These are phyloP conservation scores for Tetratostichococcus sp. DNA, from an alignment of 139 green algal genomes.

Conservation along the genomic window DNA sequence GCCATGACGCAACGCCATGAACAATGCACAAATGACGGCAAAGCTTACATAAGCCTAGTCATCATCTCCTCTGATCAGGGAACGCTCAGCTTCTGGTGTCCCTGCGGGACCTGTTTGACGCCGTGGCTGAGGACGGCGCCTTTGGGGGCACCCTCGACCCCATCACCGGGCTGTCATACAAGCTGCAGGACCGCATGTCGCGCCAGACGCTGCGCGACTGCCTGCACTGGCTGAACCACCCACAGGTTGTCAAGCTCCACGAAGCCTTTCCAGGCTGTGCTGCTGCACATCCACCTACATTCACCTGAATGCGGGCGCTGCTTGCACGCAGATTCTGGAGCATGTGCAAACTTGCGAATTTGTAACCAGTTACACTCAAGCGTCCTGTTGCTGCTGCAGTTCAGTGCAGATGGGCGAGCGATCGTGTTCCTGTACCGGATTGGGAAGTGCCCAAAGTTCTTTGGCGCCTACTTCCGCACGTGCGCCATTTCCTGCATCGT, in stretches of 20 bases:
- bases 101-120: not conserved
- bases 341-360: no score
- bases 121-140: not conserved
- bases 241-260: not conserved
- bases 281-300: no score
- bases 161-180: constrained; percentile 9
- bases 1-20: no score
- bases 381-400: not conserved
- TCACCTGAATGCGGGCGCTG: no score
- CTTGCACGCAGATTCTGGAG: no score
- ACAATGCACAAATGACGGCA: no score
- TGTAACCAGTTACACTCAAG: no score
- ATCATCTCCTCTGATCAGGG: no score
- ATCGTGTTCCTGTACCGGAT: not conserved
- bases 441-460: not conserved
- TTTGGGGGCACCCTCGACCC: not conserved
- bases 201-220: not conserved
- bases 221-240: not conserved
- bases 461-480: not conserved
- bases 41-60: no score
- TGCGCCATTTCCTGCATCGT: no score
- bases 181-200: constrained; percentile 3
- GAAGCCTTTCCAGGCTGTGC: no score
- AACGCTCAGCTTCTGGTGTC: constrained; percentile 9
- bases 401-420: not conserved